Base-by-base conservation (phyloP, 176 grass and related monocot genomes). In the Zizania latifolia region DNA sequence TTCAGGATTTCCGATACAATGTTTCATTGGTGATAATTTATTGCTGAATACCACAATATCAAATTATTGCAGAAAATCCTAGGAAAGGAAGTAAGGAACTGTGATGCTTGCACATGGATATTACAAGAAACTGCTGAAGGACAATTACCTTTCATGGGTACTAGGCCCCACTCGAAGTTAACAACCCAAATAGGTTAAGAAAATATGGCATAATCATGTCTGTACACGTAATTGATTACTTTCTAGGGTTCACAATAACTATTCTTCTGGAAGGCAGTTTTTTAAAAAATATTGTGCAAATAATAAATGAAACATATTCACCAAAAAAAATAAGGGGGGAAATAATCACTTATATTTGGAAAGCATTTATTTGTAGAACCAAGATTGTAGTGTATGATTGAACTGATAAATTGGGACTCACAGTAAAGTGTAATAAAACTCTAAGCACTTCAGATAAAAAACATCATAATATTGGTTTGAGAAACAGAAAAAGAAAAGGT, bases 91-190 rank as follows among this genome's bases (percentile, higher is more conserved):
- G n/a, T n/a, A n/a, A n/a, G n/a, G n/a, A n/a, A n/a, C n/a, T n/a
- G n/a, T n/a, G n/a, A n/a, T n/a, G n/a, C n/a, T 77, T 65, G 17
- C 48, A 5, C 8, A 64, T 59, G 34, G 58, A 58, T 31, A 75
- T 58, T 80, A 80, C 8, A 74, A 64, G 24, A 27, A 29, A 32
- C 32, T 36, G 8, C 4, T 1, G 8, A 23, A 50, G 2, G 23
- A 86, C 16, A 33, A 58, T 71, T 48, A 44, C 6, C 54, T 51
- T 48, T 27, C 78, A 82, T 32, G 40, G 8, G 29, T 61, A 36
- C 29, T 50, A 75, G 13, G 26, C 35, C 21, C 33, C 13, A 54
- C 27, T 70, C 12, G 16, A 53, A 56, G 26, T 70, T 45, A 74
- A 10, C 21, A 34, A 34, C 15, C 40, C 2, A 51, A 39, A 79